phyloP scores from a whole-genome alignment of 495 filamentous ascomycete species.

The Lichina pygmaea region DNA sequence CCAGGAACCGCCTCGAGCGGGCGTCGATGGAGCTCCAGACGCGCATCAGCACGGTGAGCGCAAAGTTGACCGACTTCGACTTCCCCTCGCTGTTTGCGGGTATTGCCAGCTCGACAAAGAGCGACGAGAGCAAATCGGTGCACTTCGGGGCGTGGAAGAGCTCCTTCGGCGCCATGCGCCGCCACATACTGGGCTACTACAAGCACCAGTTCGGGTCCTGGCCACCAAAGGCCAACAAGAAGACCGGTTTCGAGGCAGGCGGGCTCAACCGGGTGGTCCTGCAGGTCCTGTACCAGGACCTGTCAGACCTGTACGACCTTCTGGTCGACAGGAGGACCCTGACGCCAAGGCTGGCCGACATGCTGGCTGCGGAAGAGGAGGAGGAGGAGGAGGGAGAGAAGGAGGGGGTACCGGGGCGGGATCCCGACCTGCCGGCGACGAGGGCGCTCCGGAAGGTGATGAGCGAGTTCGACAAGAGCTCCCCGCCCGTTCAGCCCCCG shows the following conservation, averaged over 20 bases:
- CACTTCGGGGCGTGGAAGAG: slow-evolving; percentile 65
- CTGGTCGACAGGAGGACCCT: slow-evolving; percentile 47
- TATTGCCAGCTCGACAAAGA: slow-evolving; percentile 50
- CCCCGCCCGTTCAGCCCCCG: slow-evolving; percentile 68
- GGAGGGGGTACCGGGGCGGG: slow-evolving; percentile 9
- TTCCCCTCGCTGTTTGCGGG: slow-evolving; percentile 84
- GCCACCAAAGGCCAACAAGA: slow-evolving; percentile 88
- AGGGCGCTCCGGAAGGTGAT: slow-evolving; percentile 45
- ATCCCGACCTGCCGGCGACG: slow-evolving; percentile 8
- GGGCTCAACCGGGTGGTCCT: slow-evolving; percentile 70
- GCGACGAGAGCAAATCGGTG: slow-evolving; percentile 41
- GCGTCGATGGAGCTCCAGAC: slow-evolving; percentile 51
- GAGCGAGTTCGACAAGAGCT: slow-evolving; percentile 64
- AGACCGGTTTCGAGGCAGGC: slow-evolving; percentile 62
- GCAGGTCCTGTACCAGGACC: slow-evolving; percentile 59
- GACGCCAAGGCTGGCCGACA: slow-evolving; percentile 18
- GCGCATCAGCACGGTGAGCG: slow-evolving; percentile 35
- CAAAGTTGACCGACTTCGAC: slow-evolving; percentile 55
- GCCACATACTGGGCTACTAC: slow-evolving; percentile 50
- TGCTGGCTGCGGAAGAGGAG: slow-evolving; percentile 9
- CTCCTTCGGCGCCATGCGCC: slow-evolving; percentile 45
- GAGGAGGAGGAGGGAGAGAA: slow-evolving; percentile 11
- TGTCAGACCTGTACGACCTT: slow-evolving; percentile 68
- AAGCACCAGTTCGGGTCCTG: slow-evolving; percentile 68
- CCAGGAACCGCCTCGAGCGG: slow-evolving; percentile 54